Percentiles rank a stretch among this genome's conserved stretches.
Conservation (phyloP, 164 flowering plant genomes). For the Annona cherimola region DNA sequence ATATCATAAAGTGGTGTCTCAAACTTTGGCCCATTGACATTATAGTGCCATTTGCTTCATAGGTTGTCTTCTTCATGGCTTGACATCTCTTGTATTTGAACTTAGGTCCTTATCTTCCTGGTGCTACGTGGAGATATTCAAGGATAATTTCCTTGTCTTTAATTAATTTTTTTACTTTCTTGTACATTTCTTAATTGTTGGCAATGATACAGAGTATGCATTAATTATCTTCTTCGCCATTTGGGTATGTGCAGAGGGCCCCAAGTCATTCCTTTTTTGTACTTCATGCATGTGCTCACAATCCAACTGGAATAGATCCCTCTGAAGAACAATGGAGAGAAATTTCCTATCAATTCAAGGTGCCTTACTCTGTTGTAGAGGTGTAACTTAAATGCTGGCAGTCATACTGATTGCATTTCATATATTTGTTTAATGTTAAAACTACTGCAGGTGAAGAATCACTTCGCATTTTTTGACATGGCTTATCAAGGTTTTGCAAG, state of each 20-base stretch:
- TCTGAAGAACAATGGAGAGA: constrained; percentile 91
- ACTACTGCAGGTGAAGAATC: constrained; percentile 63
- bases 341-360: constrained; percentile 83
- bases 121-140: too few relatives aligned
- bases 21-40: too few relatives aligned
- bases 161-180: background rate
- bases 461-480: constrained; percentile 94
- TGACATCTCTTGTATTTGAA: too few relatives aligned
- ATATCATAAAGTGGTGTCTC: too few relatives aligned
- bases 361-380: background rate
- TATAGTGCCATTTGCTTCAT: too few relatives aligned
- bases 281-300: constrained; percentile 99
- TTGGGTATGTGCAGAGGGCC: constrained; percentile 55
- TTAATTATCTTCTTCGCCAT: background rate
- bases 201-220: background rate
- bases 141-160: background rate
- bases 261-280: constrained; percentile 90
- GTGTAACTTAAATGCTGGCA: background rate
- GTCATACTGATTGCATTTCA: background rate
- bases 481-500: constrained; percentile 99
- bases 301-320: constrained; percentile 99
- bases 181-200: background rate
- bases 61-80: too few relatives aligned
- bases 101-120: too few relatives aligned
- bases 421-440: background rate